These are phyloP conservation scores for Cystobasidiaceae sp. DNA, from an alignment of 1,284 basidiomycete genomes.

Conservation along the genomic window DNA sequence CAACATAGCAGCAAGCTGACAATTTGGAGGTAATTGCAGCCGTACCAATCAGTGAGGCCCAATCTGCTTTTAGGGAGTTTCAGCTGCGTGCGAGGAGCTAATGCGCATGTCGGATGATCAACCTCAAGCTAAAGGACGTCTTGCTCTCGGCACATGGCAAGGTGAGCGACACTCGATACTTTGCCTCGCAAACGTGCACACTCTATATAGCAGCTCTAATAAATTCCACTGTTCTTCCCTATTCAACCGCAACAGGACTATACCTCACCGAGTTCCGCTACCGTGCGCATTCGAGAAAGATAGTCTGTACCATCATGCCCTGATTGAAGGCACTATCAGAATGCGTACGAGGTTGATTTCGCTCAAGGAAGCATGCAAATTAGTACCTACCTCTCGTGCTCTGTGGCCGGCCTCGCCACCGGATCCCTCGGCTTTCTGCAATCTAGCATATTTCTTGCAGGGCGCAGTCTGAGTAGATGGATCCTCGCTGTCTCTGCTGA, in stretches of 20 bases:
- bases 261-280: slow-evolving; percentile 46
- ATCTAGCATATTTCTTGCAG: too few species aligned
- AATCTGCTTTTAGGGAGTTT: background rate
- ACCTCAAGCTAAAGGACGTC: slow-evolving; percentile 24
- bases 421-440: too few species aligned
- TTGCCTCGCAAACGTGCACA: background rate
- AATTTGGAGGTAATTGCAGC: background rate
- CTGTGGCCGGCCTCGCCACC: too few species aligned
- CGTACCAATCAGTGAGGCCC: slow-evolving; percentile 20
- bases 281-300: slow-evolving; percentile 43
- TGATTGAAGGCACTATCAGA: background rate
- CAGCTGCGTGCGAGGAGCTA: too few species aligned
- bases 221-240: background rate
- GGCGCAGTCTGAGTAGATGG: too few species aligned
- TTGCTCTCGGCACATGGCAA: slow-evolving; percentile 38
- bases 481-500: too few species aligned
- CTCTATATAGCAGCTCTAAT: background rate
- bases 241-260: slow-evolving; percentile 35
- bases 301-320: slow-evolving; percentile 47
- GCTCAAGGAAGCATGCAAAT: background rate
- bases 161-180: slow-evolving; percentile 45
- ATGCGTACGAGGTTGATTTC: too few species aligned
- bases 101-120: too few species aligned
- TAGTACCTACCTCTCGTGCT: too few species aligned
- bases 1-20: slow-evolving; percentile 24